Conservation (phyloP, 192 early-diverging fungal genomes). For the Entophlyctis luteolus region DNA sequence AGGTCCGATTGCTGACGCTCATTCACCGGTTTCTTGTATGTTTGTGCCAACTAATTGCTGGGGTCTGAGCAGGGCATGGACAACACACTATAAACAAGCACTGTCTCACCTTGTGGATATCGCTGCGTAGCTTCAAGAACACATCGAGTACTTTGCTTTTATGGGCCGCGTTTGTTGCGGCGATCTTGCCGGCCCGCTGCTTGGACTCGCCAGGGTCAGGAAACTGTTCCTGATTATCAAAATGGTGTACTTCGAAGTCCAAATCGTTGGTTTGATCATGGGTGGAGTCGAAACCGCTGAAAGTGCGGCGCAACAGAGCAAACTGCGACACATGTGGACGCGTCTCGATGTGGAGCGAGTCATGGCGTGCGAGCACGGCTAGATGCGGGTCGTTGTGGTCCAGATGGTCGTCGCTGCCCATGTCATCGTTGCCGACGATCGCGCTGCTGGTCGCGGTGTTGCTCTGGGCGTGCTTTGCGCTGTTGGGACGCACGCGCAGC, state of each 20-base stretch:
- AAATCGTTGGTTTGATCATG: too few relatives aligned
- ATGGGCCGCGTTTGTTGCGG: too few relatives aligned
- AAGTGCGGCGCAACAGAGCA: background rate
- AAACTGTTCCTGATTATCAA: too few relatives aligned
- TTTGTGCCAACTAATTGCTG: too few relatives aligned
- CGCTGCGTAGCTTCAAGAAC: background rate
- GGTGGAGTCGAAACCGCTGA: background rate
- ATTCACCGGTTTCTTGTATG: too few relatives aligned
- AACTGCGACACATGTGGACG: background rate
- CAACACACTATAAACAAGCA: too few relatives aligned
- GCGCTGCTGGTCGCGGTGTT: background rate
- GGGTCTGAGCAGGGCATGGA: too few relatives aligned
- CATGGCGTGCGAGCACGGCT: background rate
- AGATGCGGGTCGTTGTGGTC: background rate
- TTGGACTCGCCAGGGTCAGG: too few relatives aligned
- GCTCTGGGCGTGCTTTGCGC: background rate
- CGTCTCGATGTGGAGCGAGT: background rate
- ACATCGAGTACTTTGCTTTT: background rate
- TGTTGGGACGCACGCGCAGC: background rate
- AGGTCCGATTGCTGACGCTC: too few relatives aligned
- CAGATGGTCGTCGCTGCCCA: background rate
- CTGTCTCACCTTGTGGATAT: background rate
- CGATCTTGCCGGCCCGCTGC: too few relatives aligned
- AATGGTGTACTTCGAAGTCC: too few relatives aligned
- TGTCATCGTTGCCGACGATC: background rate